These are phyloP conservation scores for Pyricularia sp. DNA, from an alignment of 2,329 filamentous ascomycete genomes.

Conservation along the genomic window DNA sequence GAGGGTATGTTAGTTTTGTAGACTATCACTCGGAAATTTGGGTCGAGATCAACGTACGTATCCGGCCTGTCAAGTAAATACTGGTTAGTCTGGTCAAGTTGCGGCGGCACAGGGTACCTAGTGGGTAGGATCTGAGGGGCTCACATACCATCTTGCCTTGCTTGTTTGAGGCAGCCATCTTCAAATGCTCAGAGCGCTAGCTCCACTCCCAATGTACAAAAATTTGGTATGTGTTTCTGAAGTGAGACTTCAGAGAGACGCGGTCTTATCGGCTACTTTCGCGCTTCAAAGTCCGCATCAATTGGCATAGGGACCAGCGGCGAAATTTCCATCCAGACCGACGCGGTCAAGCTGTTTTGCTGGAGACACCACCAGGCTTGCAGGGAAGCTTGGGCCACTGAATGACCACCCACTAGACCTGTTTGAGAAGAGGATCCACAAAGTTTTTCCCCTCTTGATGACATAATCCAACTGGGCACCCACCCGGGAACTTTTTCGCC, in stretches of 20 bases:
- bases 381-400: conserved; percentile 7
- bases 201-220: conserved; percentile 30
- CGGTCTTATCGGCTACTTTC: conserved; percentile 20
- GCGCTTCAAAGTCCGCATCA: conserved; percentile 22
- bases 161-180: conserved; percentile 66
- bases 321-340: conserved; percentile 1
- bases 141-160: conserved; percentile 97
- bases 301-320: conserved; percentile 1
- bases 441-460: not conserved
- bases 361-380: conserved; percentile 3
- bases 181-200: conserved; percentile 31
- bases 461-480: not conserved
- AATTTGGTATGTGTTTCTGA: conserved; percentile 30
- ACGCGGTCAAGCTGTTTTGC: conserved; percentile 4
- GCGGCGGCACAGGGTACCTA: conserved; percentile 8
- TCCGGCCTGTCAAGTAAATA: conserved; percentile 50
- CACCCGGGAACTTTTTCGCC: not conserved
- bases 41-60: conserved; percentile 46
- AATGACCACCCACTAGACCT: not conserved
- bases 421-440: not conserved
- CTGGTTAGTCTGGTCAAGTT: conserved; percentile 18
- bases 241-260: conserved; percentile 18
- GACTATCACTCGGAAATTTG: not conserved
- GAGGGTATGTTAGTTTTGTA: conserved; percentile 18
- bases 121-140: conserved; percentile 19